A percentile compares a stretch with the other conserved stretches of the same genome.
These are phyloP conservation scores for Striga asiatica DNA, from an alignment of 257 asterid species.

Conservation along the genomic window DNA sequence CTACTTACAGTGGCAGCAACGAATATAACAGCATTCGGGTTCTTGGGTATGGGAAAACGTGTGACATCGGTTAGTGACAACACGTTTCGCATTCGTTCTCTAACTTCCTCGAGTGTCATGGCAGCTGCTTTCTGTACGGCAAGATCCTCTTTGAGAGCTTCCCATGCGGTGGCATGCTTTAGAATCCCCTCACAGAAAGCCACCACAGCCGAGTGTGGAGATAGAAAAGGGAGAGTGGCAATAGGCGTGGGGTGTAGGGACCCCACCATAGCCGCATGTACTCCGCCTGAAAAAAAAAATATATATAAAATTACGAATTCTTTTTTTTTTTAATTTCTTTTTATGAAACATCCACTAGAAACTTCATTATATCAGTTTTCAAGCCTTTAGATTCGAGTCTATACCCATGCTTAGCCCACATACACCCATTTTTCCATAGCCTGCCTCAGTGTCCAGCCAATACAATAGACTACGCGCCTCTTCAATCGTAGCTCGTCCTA, in stretches of 20 bases:
- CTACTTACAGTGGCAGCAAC: slow-evolving; percentile 89
- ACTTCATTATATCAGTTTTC: too few species aligned
- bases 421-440: slow-evolving; percentile 87
- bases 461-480: slow-evolving; percentile 84
- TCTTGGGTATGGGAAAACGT: slow-evolving; percentile 82
- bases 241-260: slow-evolving; percentile 84
- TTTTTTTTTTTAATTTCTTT: not conserved
- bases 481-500: slow-evolving; percentile 93
- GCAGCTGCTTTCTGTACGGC: slow-evolving; percentile 34
- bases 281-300: slow-evolving; percentile 50
- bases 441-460: slow-evolving; percentile 83
- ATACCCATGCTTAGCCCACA: slow-evolving; percentile 99
- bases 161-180: slow-evolving; percentile 97
- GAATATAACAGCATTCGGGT: slow-evolving; percentile 68
- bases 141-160: slow-evolving; percentile 75
- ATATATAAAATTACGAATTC: not conserved
- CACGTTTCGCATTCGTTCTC: slow-evolving; percentile 78
- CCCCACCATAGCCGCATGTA: slow-evolving; percentile 99
- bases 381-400: slow-evolving; percentile 14
- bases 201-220: slow-evolving; percentile 96
- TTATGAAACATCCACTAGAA: too few species aligned
- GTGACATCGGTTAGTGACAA: slow-evolving; percentile 91
- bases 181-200: slow-evolving; percentile 91
- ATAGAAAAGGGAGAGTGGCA: slow-evolving; percentile 90
- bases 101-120: slow-evolving; percentile 70